Base-by-base conservation (phyloP, 73 alveolate genomes). In the Blepharisma japonicum region DNA sequence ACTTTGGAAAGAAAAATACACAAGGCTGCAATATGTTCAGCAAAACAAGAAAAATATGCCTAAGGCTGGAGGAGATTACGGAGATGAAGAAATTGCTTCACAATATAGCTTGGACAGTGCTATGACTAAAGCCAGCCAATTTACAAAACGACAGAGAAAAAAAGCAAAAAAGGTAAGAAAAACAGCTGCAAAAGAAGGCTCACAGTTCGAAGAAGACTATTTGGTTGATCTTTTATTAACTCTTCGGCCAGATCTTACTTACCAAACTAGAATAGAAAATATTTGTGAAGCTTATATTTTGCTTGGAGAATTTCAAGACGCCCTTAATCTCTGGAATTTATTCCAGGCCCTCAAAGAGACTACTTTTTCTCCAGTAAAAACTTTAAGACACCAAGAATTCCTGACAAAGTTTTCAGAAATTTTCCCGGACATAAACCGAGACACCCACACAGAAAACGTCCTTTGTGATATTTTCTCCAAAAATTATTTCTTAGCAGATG, bases 161-260 rank as follows among this genome's bases (percentile, higher is more conserved):
- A 78, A 50, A 56, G 85, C 85, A 87, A 90, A 88, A 77, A 86
- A 86, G 39, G 88, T 83, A 74, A 85, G 66, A 76, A 93, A 93
- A 90, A 88, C 94, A 78, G 84, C 79, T 61, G 94, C 90, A 5
- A 93, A 93, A 80, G 98, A 91, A 78, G 98, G 98, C 9, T 89
- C 97, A 0, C 93, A 95, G 39, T 88, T 88, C 77, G 98, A 93
- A 91, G 98, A 93, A 83, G 97, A 93, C 66, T 81, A 81, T 71
- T 81, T 93, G 7, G 81, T 93, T 68, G 97, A 90, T 23, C 81
- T 56, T 56, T 87, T 93, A 47, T n/a, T 61, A 25, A 61, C 49
- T 2, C 47, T 61, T 2, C 2, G 74, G 14, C 74, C 74, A 9
- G 74, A 61, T 61, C 14, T 18, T 25, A 9, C 74, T 14, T 61